Percentiles rank a stretch among this genome's conserved stretches.
Evolutionary conservation across 495 filamentous ascomycete genomes (phyloP).

Genomic region (Podospora australis): DNA sequence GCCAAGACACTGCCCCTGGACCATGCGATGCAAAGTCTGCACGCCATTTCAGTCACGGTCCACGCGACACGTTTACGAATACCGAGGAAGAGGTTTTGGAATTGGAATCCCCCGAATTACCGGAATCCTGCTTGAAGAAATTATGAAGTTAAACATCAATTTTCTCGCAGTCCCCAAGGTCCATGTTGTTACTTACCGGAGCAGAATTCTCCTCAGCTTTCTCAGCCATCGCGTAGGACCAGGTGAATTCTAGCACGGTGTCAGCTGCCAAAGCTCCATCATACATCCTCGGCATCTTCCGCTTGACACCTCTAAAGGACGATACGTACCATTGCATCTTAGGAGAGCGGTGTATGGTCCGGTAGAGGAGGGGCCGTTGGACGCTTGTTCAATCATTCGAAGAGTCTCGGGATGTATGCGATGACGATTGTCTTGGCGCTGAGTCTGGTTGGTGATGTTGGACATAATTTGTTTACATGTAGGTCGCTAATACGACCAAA

Average conservation of each 20-base stretch:
- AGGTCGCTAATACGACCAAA: too few relatives aligned
- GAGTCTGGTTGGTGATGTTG: not conserved
- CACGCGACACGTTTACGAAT: too few relatives aligned
- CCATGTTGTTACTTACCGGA: conserved; percentile 2
- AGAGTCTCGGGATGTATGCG: not conserved
- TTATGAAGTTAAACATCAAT: too few relatives aligned
- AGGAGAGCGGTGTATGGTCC: conserved; percentile 17
- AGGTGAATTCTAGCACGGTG: not conserved
- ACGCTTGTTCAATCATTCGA: conserved; percentile 3
- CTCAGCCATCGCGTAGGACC: not conserved
- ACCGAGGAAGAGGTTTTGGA: too few relatives aligned
- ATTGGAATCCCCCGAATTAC: too few relatives aligned
- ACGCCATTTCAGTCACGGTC: too few relatives aligned
- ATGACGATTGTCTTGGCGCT: not conserved
- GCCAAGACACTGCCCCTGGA: too few relatives aligned
- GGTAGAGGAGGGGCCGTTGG: not conserved
- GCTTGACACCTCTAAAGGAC: too few relatives aligned
- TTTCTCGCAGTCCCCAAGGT: too few relatives aligned
- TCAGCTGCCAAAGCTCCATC: too few relatives aligned
- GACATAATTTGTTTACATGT: not conserved
- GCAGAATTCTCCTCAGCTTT: not conserved
- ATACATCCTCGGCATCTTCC: not conserved
- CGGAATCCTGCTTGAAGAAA: too few relatives aligned
- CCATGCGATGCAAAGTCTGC: too few relatives aligned
- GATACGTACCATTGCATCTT: conserved; percentile 18